Evolutionary conservation across 2,329 filamentous ascomycete genomes (phyloP), one percentile per base, ranked within the genome.

Genomic region (Pezicula neosporulosa): DNA sequence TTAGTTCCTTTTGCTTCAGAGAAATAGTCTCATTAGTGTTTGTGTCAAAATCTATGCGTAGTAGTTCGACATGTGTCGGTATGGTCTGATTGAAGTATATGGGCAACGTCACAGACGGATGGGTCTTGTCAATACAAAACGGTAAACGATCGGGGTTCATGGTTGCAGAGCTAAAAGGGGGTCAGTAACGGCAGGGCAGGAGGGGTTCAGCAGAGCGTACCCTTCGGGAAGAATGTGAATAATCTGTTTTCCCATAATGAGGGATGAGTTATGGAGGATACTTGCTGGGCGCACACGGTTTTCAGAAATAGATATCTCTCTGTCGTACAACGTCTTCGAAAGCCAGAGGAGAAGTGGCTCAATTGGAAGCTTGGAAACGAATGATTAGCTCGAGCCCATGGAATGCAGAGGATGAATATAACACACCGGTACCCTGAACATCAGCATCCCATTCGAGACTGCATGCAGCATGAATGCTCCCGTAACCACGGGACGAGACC

Each of bases 211-310:
- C 53, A n/a, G 18, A 30, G 66, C 77, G 60, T 69, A 87, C 75
- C 95, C 95, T 76, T 99, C 94, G 2, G 94, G 94, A 50, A 99
- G 76, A 64, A 99, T 96, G 67, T 99, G 94, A 70, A 99, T 93
- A 61, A 97, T 96, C 72, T 97, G 92, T 68, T 91, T 94, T 65
- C 94, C 94, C 72, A 96, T 81, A 57, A 99, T 97, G 64, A 97
- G 80, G 19, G 92, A 96, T 30, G 90, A 82, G 67, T 97, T 97
- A 67, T 97, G 90, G 55, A 96, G 76, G 57, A 99, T 92, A 56
- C 82, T 86, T 27, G 87, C 88, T 15, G 92, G 84, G 66, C 96
- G 96, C 66, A 99, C 93, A 64, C 86, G 90, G 59, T 88, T 85
- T 68, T 97, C 95, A n/a, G 90, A 94, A 59, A 99, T 87, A 47